Evolutionary conservation across 2,329 filamentous ascomycete species (phyloP).

Genomic region (Elsinoe perseae): DNA sequence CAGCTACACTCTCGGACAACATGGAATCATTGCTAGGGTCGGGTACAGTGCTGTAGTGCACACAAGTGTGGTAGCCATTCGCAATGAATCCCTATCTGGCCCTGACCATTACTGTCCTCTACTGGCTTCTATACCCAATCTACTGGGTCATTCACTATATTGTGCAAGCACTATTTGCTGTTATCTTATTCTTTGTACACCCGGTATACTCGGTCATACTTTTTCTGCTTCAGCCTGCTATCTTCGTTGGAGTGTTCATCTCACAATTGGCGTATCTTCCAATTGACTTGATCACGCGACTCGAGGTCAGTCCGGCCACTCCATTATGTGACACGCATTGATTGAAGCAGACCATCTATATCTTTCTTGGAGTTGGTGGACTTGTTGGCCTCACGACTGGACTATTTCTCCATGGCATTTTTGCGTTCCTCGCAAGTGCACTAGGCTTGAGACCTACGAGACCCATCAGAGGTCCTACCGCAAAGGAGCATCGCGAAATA

Average conservation of each 20-base stretch:
- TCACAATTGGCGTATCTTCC: constrained; percentile 41
- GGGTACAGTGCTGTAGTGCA: neutral
- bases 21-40: neutral
- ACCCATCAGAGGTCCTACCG: constrained; percentile 21
- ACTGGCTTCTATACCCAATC: constrained; percentile 34
- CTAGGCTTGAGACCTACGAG: constrained; percentile 20
- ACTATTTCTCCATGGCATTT: constrained; percentile 50
- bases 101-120: constrained; percentile 28
- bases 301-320: constrained; percentile 43
- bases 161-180: constrained; percentile 23
- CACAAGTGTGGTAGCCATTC: neutral
- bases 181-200: constrained; percentile 34
- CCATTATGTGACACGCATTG: constrained; percentile 4
- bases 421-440: constrained; percentile 40
- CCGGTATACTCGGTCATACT: constrained; percentile 43
- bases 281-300: constrained; percentile 42
- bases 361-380: constrained; percentile 58
- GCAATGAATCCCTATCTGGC: constrained; percentile 29
- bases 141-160: constrained; percentile 34
- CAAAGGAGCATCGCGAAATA: constrained; percentile 29
- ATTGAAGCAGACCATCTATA: constrained; percentile 40
- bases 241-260: constrained; percentile 38
- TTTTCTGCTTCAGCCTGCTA: constrained; percentile 45
- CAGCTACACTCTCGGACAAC: neutral
- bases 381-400: constrained; percentile 60